Base-by-base conservation (phyloP, 1,139 yeast genomes). In the Diutina neorugosa region DNA sequence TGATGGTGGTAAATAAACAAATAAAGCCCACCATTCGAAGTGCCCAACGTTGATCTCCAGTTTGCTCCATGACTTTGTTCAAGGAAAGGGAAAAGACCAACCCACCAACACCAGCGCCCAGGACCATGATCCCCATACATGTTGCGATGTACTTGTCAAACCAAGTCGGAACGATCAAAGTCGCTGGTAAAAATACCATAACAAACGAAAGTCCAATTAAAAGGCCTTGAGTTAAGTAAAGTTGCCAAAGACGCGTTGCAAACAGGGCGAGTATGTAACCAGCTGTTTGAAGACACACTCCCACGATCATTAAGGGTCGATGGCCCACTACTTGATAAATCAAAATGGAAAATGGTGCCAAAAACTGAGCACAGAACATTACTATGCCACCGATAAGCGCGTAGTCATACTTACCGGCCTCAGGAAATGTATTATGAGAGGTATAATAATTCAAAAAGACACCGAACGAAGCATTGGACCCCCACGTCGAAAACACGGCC, bases 71-170 rank as follows among this genome's bases (percentile, higher is more conserved):
- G 21, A 82, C 62, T 31, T 70, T 69, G 58, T 79, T 76, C 37
- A 78, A 66, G 23, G 76, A 71, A 49, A 80, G 65, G 2, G 82
- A 72, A 59, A 78, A 80, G 0, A 78, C 66, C 43, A 82, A 70
- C 37, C 88, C 89, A n/a, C 88, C 89, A 11, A 78, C 57, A 11
- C 89, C 89, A 9, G 84, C 71, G 2, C 89, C 89, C 14, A 77
- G 62, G 42, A 81, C 81, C n/a, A 77, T 68, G 18, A 82, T 63
- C 0, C 87, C 88, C 69, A 78, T 73, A 0, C 86, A 84, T 6
- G 79, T 63, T n/a, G 85, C 80, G 57, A 80, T 68, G 50, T 69
- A 72, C 50, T 75, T 78, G 46, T 74, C 68, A 61, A 83, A 82
- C 87, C 87, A 83, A 21, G 81, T 79, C 0, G 88, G 86, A 40